Conservation (phyloP, 345 rosid species). For the Bruguiera parviflora region DNA sequence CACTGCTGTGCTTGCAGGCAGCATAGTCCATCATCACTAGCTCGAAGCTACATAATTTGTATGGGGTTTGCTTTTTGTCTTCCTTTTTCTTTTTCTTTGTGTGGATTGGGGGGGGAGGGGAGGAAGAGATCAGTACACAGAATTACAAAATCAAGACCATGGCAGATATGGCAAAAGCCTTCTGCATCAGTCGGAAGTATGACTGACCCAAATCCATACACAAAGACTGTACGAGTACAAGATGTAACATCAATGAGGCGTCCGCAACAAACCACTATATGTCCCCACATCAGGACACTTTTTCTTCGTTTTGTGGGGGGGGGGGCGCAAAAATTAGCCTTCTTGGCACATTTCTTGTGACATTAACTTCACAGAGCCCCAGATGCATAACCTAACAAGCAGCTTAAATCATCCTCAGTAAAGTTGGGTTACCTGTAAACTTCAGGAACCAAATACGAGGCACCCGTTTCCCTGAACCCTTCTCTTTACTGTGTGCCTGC, state of each 20-base stretch:
- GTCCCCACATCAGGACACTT: slow-evolving; percentile 22
- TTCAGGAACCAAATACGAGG: slow-evolving; percentile 6
- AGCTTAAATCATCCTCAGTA: slow-evolving; percentile 18
- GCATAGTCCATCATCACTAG: too few species aligned
- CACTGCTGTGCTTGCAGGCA: too few species aligned
- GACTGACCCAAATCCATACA: slow-evolving; percentile 33
- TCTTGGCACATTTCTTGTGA: slow-evolving; percentile 28
- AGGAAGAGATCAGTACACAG: too few species aligned
- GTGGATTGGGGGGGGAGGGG: too few species aligned
- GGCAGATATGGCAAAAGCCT: slow-evolving; percentile 13
- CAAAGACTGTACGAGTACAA: slow-evolving; percentile 24
- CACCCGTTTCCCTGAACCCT: slow-evolving; percentile 5
- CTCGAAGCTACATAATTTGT: too few species aligned
- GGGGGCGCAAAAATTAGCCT: slow-evolving; percentile 30
- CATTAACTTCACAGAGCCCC: slow-evolving; percentile 28
- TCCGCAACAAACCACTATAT: slow-evolving; percentile 34
- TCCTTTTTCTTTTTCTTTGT: too few species aligned
- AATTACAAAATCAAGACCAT: not conserved
- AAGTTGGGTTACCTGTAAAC: slow-evolving; percentile 16
- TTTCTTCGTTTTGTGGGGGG: too few species aligned
- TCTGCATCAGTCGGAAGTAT: slow-evolving; percentile 31
- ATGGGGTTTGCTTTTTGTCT: too few species aligned
- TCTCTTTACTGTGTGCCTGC: slow-evolving; percentile 12
- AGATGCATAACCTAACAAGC: slow-evolving; percentile 29
- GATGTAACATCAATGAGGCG: slow-evolving; percentile 24